phyloP scores from a whole-genome alignment of 2,329 filamentous ascomycete genomes.

The Phaeosphaeria sp. region DNA sequence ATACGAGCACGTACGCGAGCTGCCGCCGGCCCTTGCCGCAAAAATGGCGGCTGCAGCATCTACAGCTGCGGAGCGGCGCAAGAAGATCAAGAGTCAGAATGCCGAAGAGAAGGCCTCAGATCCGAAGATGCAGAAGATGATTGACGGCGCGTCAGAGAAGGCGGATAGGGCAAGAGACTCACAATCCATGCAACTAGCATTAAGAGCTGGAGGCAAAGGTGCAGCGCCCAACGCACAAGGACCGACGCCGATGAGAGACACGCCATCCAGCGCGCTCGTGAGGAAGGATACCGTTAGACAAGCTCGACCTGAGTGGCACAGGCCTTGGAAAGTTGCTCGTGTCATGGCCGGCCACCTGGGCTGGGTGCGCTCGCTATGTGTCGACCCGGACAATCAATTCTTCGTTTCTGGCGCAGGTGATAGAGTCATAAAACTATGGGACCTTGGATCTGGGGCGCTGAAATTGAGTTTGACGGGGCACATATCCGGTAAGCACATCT shows the following conservation, averaged over 20 bases:
- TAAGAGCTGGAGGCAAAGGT: constrained; percentile 56
- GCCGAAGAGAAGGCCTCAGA: constrained; percentile 57
- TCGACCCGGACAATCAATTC: constrained; percentile 97
- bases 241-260: constrained; percentile 58
- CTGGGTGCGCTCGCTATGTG: constrained; percentile 76
- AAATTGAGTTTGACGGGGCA: constrained; percentile 41
- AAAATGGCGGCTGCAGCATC: constrained; percentile 72
- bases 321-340: constrained; percentile 96
- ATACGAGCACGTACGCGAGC: constrained; percentile 77
- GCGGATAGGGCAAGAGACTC: constrained; percentile 51
- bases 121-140: constrained; percentile 69
- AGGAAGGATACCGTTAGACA: constrained; percentile 69
- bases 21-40: constrained; percentile 78
- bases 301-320: constrained; percentile 90
- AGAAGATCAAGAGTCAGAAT: constrained; percentile 63
- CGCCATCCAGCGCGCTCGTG: constrained; percentile 64
- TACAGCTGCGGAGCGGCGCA: constrained; percentile 66
- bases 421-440: constrained; percentile 93
- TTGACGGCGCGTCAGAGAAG: constrained; percentile 66
- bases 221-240: constrained; percentile 63
- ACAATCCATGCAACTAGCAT: constrained; percentile 64
- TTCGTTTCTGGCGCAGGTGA: constrained; percentile 96
- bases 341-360: constrained; percentile 96
- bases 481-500: constrained; percentile 18
- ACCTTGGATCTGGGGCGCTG: constrained; percentile 76